These are phyloP conservation scores for Podila minutissima DNA, from an alignment of 192 early-diverging fungal species.

Conservation along the genomic window DNA sequence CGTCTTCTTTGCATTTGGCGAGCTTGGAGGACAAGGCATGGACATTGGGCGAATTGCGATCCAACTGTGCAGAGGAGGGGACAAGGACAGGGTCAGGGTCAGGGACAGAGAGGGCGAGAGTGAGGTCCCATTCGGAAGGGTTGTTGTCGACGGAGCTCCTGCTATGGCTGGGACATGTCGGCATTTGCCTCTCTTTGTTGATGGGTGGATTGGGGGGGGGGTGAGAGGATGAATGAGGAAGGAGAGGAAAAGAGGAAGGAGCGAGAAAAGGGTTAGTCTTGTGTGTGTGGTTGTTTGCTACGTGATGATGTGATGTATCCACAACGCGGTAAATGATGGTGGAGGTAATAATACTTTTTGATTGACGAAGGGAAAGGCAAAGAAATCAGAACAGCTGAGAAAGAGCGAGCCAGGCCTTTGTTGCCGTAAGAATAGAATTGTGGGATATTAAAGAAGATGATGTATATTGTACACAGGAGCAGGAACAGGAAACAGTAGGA, in stretches of 20 bases:
- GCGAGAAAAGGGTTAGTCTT: background rate
- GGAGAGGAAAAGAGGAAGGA: no score
- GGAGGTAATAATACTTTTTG: background rate
- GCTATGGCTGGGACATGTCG: background rate
- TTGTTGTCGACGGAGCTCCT: background rate
- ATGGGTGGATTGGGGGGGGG: no score
- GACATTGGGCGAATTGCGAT: conserved; percentile 4
- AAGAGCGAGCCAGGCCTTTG: background rate
- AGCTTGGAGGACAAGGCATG: background rate
- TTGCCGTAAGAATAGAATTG: no score
- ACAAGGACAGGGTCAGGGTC: background rate
- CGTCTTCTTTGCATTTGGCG: background rate
- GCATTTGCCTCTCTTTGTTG: background rate
- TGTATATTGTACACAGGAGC: background rate
- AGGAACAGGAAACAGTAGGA: background rate
- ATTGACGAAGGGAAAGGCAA: background rate
- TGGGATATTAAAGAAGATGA: background rate
- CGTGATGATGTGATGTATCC: background rate
- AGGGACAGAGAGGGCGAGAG: background rate
- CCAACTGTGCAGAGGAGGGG: background rate
- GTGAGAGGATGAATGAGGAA: background rate
- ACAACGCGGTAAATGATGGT: background rate
- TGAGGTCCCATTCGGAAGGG: background rate
- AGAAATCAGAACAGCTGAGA: background rate
- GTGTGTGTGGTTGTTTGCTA: no score